Evolutionary conservation across 2,329 filamentous ascomycete genomes (phyloP).

Genomic region (Fusarium decemcellulare): DNA sequence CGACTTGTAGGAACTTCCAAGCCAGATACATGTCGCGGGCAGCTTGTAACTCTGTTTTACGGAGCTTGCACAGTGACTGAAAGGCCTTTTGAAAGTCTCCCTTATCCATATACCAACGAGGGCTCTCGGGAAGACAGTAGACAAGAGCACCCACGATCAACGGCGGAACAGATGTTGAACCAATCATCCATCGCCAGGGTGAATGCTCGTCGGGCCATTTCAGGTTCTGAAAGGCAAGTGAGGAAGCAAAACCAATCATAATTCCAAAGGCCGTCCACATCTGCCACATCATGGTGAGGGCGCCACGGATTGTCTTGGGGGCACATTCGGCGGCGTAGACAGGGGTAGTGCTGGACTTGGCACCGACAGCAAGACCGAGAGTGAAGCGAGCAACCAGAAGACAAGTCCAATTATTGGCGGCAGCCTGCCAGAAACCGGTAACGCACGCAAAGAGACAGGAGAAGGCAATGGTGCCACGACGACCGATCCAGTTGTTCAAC

Average conservation of each 20-base stretch:
- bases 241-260: constrained; percentile 63
- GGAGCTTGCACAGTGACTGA: constrained; percentile 59
- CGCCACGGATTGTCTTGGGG: constrained; percentile 76
- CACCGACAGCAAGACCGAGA: constrained; percentile 77
- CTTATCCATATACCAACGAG: constrained; percentile 64
- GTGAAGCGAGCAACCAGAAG: constrained; percentile 75
- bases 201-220: constrained; percentile 58
- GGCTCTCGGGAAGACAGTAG: constrained; percentile 73
- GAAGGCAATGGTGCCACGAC: constrained; percentile 74
- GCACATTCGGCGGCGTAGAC: constrained; percentile 82
- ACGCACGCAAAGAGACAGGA: constrained; percentile 67
- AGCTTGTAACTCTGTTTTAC: constrained; percentile 62
- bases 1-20: constrained; percentile 52
- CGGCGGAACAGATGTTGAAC: constrained; percentile 67
- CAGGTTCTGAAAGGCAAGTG: constrained; percentile 66
- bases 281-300: constrained; percentile 84
- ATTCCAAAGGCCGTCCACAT: constrained; percentile 56
- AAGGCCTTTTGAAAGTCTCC: constrained; percentile 61
- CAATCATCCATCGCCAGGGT: constrained; percentile 73
- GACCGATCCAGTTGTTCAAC: constrained; percentile 72
- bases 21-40: constrained; percentile 66
- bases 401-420: constrained; percentile 64
- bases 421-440: constrained; percentile 62
- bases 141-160: constrained; percentile 71
- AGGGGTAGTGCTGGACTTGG: constrained; percentile 75